phyloP scores from a whole-genome alignment of 768 basidiomycete genomes.

The Tricholoma sp. region DNA sequence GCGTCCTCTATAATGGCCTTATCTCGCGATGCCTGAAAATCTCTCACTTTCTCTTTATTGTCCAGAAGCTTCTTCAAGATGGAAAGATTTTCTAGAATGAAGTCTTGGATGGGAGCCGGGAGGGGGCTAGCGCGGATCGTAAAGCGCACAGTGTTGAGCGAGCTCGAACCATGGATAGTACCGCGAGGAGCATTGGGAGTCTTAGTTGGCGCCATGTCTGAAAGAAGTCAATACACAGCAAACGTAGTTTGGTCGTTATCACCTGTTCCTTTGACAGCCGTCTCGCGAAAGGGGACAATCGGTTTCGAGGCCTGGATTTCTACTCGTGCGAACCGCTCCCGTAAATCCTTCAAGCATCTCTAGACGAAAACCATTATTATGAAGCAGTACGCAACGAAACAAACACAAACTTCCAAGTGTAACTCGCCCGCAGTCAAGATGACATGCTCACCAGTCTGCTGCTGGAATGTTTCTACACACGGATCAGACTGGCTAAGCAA shows the following conservation, averaged over 20 bases:
- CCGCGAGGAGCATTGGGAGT: slow-evolving; percentile 67
- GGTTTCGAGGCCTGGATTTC: slow-evolving; percentile 93
- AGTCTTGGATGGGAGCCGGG: slow-evolving; percentile 64
- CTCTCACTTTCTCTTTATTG: slow-evolving; percentile 33
- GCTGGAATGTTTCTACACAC: slow-evolving; percentile 95
- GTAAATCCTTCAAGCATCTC: slow-evolving; percentile 95
- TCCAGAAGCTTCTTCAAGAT: slow-evolving; percentile 55
- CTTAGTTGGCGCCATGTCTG: slow-evolving; percentile 88
- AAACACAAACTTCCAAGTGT: slow-evolving; percentile 74
- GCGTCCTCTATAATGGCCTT: slow-evolving; percentile 34
- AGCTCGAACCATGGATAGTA: slow-evolving; percentile 65
- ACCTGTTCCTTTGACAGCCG: slow-evolving; percentile 80
- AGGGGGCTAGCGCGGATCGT: slow-evolving; percentile 81
- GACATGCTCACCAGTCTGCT: slow-evolving; percentile 95
- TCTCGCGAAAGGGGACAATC: slow-evolving; percentile 97
- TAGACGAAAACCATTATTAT: slow-evolving; percentile 25
- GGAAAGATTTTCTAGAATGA: slow-evolving; percentile 68
- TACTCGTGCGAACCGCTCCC: slow-evolving; percentile 89
- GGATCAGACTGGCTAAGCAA: slow-evolving; percentile 93
- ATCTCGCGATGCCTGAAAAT: slow-evolving; percentile 23
- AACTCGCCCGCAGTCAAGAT: slow-evolving; percentile 94
- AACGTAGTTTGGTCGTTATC: background rate
- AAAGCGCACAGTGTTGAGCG: slow-evolving; percentile 71
- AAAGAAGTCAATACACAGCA: background rate
- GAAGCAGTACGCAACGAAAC: background rate